phyloP scores from a whole-genome alignment of 2,329 filamentous ascomycete species.

The Cyclaneusma minus region DNA sequence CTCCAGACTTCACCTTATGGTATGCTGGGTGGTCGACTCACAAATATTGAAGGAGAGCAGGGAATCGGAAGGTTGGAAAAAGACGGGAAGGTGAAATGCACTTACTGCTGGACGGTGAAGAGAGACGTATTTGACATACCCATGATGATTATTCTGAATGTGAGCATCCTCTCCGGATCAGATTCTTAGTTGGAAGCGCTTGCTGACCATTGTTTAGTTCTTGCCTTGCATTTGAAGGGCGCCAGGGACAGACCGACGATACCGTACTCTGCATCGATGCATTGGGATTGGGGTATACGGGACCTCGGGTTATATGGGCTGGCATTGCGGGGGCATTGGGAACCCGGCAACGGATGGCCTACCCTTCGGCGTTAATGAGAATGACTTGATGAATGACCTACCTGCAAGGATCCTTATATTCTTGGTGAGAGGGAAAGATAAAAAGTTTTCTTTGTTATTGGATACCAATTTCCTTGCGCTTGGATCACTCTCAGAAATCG shows the following conservation, averaged over 20 bases:
- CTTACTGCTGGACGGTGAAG: constrained; percentile 94
- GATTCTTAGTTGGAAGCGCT: neutral
- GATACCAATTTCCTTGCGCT: too few relatives aligned
- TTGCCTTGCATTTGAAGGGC: constrained; percentile 16
- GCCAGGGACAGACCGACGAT: too few relatives aligned
- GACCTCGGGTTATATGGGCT: too few relatives aligned
- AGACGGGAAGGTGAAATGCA: constrained; percentile 86
- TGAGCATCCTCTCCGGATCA: constrained; percentile 40
- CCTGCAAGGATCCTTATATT: too few relatives aligned
- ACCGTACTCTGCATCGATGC: constrained; percentile 1
- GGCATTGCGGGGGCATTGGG: too few relatives aligned
- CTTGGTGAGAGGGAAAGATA: too few relatives aligned
- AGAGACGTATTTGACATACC: constrained; percentile 96
- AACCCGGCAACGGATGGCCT: too few relatives aligned
- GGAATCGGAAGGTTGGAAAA: constrained; percentile 71
- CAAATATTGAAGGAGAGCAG: constrained; percentile 52
- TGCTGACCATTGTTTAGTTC: constrained; percentile 10
- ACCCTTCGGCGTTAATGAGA: too few relatives aligned
- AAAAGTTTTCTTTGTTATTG: too few relatives aligned
- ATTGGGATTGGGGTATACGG: too few relatives aligned
- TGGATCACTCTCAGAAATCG: too few relatives aligned
- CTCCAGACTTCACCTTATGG: constrained; percentile 4
- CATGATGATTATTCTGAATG: constrained; percentile 96
- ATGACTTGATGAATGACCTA: too few relatives aligned
- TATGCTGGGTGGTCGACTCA: constrained; percentile 35